Conservation (phyloP, 208 protist genomes). For the Crithidia fasciculata region DNA sequence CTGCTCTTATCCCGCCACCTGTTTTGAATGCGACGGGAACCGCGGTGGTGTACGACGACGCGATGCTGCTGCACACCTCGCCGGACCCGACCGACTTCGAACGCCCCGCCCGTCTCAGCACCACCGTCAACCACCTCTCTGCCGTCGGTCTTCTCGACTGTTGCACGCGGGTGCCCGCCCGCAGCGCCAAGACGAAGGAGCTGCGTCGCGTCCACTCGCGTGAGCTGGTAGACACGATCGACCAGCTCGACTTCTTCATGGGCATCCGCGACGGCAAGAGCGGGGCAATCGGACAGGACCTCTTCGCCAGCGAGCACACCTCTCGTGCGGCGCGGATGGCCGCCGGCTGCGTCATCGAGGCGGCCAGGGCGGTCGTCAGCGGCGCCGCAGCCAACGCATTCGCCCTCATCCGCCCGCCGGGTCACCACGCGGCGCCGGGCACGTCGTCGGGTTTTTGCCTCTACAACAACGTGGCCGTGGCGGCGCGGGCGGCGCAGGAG, state of each 20-base stretch:
- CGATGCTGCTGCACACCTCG: slow-evolving; percentile 71
- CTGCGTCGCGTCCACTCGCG: slow-evolving; percentile 76
- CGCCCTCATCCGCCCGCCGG: slow-evolving; percentile 88
- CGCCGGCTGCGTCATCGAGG: slow-evolving; percentile 76
- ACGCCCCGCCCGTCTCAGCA: slow-evolving; percentile 67
- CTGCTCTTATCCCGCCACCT: background rate
- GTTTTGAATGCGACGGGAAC: slow-evolving; percentile 26
- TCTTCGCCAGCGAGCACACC: slow-evolving; percentile 78
- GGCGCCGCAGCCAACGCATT: slow-evolving; percentile 82
- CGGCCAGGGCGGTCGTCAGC: slow-evolving; percentile 57
- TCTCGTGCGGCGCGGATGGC: slow-evolving; percentile 66
- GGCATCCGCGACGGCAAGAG: slow-evolving; percentile 22
- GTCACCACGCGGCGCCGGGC: slow-evolving; percentile 76
- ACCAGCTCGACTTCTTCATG: slow-evolving; percentile 75
- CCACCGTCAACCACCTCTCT: slow-evolving; percentile 68
- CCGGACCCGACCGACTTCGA: slow-evolving; percentile 67
- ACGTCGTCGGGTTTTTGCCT: slow-evolving; percentile 89
- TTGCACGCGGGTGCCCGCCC: slow-evolving; percentile 51
- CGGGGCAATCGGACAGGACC: slow-evolving; percentile 64
- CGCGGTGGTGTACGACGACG: slow-evolving; percentile 65
- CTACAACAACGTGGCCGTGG: slow-evolving; percentile 93
- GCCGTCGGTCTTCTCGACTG: slow-evolving; percentile 56
- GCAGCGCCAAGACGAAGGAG: slow-evolving; percentile 67
- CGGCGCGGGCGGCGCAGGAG: slow-evolving; percentile 79
- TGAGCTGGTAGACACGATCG: slow-evolving; percentile 75